Evolutionary conservation across 75 land plant species (phyloP).

Genomic region (Pinus albicaulis): DNA sequence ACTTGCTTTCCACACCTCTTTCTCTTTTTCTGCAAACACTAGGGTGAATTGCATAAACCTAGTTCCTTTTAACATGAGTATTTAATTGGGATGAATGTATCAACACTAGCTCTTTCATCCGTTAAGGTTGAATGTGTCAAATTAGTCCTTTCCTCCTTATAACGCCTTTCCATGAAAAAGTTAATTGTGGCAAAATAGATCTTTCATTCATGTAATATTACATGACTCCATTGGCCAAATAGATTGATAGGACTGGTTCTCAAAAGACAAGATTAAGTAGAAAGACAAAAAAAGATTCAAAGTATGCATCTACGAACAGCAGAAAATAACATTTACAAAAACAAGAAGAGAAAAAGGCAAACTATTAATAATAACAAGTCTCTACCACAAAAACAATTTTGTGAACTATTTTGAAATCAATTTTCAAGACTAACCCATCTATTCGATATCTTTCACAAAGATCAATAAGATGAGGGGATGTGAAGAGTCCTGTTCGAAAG

Average conservation of each 20-base stretch:
- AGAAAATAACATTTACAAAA: neutral
- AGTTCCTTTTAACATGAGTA: too few relatives aligned
- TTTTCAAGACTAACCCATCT: constrained; percentile 55
- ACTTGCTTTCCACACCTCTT: too few relatives aligned
- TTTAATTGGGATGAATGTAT: too few relatives aligned
- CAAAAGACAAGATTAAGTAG: neutral
- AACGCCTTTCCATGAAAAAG: too few relatives aligned
- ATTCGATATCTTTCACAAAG: constrained; percentile 80
- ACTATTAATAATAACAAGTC: neutral
- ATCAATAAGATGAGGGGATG: constrained; percentile 85
- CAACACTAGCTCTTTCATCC: too few relatives aligned
- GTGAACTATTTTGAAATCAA: neutral
- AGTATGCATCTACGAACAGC: neutral
- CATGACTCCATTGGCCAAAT: too few relatives aligned
- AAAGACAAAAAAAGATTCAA: neutral
- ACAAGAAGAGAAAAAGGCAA: neutral
- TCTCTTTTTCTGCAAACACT: too few relatives aligned
- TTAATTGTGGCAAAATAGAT: too few relatives aligned
- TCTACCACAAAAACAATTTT: neutral
- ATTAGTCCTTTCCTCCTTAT: too few relatives aligned
- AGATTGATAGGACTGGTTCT: neutral
- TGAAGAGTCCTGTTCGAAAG: constrained; percentile 82
- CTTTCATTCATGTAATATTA: too few relatives aligned
- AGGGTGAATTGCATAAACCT: too few relatives aligned
- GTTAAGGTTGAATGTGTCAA: too few relatives aligned